Evolutionary conservation across 1,139 yeast genomes (phyloP).

Genomic region (Dujonia santamariae): DNA sequence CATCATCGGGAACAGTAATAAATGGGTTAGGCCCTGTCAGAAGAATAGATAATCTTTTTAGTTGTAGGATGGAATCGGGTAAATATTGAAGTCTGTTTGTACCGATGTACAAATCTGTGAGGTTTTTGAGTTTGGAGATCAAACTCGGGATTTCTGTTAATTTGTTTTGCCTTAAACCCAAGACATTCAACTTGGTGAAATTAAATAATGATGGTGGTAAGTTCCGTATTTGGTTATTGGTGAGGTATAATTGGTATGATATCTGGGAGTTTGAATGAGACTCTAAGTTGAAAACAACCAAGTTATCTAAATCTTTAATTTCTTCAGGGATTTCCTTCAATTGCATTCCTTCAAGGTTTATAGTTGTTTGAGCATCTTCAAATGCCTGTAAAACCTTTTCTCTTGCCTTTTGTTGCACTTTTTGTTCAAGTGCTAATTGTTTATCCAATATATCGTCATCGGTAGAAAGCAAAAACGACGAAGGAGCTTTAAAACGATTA

Average conservation of each 20-base stretch:
- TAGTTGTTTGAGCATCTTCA: slow-evolving; percentile 34
- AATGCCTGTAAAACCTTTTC: slow-evolving; percentile 35
- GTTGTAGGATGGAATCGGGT: slow-evolving; percentile 34
- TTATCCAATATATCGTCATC: slow-evolving; percentile 18
- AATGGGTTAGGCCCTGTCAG: slow-evolving; percentile 47
- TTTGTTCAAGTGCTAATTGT: slow-evolving; percentile 8
- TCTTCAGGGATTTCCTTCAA: slow-evolving; percentile 42
- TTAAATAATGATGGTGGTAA: slow-evolving; percentile 39
- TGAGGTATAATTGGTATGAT: slow-evolving; percentile 37
- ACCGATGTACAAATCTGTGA: slow-evolving; percentile 40
- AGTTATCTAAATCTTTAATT: slow-evolving; percentile 40
- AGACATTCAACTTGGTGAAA: slow-evolving; percentile 40
- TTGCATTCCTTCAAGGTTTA: slow-evolving; percentile 36
- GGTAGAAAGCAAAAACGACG: slow-evolving; percentile 31
- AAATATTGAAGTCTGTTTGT: slow-evolving; percentile 33
- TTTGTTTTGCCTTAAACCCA: slow-evolving; percentile 40
- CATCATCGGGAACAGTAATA: slow-evolving; percentile 27
- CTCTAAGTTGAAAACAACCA: slow-evolving; percentile 35
- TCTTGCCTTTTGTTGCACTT: slow-evolving; percentile 24
- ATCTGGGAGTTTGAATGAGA: slow-evolving; percentile 15
- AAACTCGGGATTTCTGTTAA: slow-evolving; percentile 32
- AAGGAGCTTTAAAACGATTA: slow-evolving; percentile 35
- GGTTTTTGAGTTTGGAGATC: slow-evolving; percentile 27
- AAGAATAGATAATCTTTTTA: slow-evolving; percentile 28
- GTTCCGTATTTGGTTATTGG: slow-evolving; percentile 31